These are phyloP conservation scores for Alternaria ventricosa DNA, from an alignment of 2,329 filamentous ascomycete species.

Conservation along the genomic window DNA sequence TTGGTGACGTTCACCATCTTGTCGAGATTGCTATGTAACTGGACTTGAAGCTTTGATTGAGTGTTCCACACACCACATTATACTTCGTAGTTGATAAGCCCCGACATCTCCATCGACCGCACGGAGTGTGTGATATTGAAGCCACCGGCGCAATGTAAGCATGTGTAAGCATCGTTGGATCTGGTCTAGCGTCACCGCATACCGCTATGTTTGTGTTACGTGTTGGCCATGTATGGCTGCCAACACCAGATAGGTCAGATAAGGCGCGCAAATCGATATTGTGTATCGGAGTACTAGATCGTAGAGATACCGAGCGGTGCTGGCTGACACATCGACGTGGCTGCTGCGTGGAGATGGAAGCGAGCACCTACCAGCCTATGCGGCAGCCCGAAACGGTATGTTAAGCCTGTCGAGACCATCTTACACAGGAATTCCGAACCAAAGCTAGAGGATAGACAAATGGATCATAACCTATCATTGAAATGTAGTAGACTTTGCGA, in stretches of 20 bases:
- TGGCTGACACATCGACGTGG: neutral
- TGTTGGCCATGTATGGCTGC: neutral
- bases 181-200: neutral
- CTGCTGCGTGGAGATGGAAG: neutral
- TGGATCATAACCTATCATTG: neutral
- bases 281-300: neutral
- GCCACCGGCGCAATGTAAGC: neutral
- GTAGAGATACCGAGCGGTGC: neutral
- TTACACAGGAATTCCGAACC: neutral
- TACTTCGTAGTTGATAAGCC: neutral
- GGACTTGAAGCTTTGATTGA: neutral
- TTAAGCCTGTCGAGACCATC: neutral
- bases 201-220: neutral
- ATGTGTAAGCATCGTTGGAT: neutral
- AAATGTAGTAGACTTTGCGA: neutral
- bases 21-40: neutral
- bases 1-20: neutral
- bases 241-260: neutral
- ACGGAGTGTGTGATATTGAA: neutral
- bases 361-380: neutral
- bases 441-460: neutral
- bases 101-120: neutral
- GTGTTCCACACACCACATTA: neutral
- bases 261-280: neutral
- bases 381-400: neutral